phyloP scores from a whole-genome alignment of 345 rosid genomes.

The Sisymbrium altissimum region DNA sequence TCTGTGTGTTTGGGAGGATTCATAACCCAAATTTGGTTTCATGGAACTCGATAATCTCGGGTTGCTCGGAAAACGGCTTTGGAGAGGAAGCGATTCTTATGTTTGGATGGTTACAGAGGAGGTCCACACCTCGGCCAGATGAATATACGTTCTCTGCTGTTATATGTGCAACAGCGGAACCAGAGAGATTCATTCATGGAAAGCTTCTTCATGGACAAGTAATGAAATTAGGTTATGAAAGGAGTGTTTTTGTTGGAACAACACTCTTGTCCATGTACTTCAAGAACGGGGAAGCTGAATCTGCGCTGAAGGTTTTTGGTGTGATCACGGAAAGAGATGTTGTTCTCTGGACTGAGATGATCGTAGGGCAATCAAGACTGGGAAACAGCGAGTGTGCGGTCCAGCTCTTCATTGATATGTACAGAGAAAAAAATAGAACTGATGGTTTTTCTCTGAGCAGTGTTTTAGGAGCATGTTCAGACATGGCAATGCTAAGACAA shows the following conservation, averaged over 20 bases:
- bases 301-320: slow-evolving; percentile 51
- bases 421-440: slow-evolving; percentile 41
- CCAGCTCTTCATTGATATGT: slow-evolving; percentile 51
- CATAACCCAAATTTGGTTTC: slow-evolving; percentile 57
- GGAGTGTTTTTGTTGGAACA: slow-evolving; percentile 58
- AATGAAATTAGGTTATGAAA: slow-evolving; percentile 47
- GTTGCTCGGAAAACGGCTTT: slow-evolving; percentile 60
- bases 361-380: slow-evolving; percentile 63
- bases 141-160: slow-evolving; percentile 72
- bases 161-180: slow-evolving; percentile 47
- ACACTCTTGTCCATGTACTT: slow-evolving; percentile 79
- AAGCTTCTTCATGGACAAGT: slow-evolving; percentile 65
- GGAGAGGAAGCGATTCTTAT: slow-evolving; percentile 52
- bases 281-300: slow-evolving; percentile 47
- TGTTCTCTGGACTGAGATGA: slow-evolving; percentile 93
- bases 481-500: slow-evolving; percentile 57
- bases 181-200: slow-evolving; percentile 43
- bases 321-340: slow-evolving; percentile 52
- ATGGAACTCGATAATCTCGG: slow-evolving; percentile 80
- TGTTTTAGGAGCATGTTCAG: slow-evolving; percentile 75
- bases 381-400: slow-evolving; percentile 59
- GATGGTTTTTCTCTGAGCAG: slow-evolving; percentile 78
- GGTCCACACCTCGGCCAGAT: slow-evolving; percentile 55
- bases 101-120: slow-evolving; percentile 41
- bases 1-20: slow-evolving; percentile 45